Conservation (phyloP, 164 flowering plant species). For the Umbilicus rupestris region DNA sequence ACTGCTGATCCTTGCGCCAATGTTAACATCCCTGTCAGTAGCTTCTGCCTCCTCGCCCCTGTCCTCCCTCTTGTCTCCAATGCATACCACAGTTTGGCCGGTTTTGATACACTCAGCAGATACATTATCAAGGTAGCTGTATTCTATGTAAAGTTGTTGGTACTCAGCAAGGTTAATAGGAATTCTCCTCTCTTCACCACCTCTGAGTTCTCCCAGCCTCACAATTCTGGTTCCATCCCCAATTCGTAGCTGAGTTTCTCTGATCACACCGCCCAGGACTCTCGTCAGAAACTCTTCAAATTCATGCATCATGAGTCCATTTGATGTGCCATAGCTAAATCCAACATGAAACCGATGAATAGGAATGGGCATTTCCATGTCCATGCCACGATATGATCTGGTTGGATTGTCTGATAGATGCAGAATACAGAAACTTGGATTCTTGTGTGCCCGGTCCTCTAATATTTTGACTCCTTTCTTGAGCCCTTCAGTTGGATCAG, state of each 20-base stretch:
- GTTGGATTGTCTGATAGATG: conserved; percentile 67
- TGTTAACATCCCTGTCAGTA: conserved; percentile 12
- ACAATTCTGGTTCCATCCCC: conserved; percentile 43
- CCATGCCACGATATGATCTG: conserved; percentile 31
- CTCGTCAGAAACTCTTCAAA: conserved; percentile 63
- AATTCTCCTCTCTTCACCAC: conserved; percentile 72
- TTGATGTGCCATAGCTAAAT: conserved; percentile 52
- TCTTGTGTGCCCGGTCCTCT: conserved; percentile 54
- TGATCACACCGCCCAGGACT: conserved; percentile 51
- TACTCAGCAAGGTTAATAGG: conserved; percentile 24
- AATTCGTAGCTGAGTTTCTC: conserved; percentile 55
- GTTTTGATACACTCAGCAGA: conserved; percentile 37
- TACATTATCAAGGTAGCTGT: conserved; percentile 59
- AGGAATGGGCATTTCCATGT: conserved; percentile 30
- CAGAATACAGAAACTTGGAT: conserved; percentile 50
- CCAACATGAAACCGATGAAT: conserved; percentile 70
- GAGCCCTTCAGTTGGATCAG: conserved; percentile 68
- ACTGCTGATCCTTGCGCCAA: conserved; percentile 46
- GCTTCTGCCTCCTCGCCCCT: conserved; percentile 21
- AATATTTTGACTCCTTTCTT: conserved; percentile 63
- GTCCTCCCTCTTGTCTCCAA: conserved; percentile 37
- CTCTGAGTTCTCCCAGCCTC: conserved; percentile 58
- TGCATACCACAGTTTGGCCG: conserved; percentile 50
- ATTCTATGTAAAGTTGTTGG: conserved; percentile 29
- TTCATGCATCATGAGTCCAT: conserved; percentile 61